phyloP scores from a whole-genome alignment of 2,329 filamentous ascomycete species.

The Cladorrhinum sp. region DNA sequence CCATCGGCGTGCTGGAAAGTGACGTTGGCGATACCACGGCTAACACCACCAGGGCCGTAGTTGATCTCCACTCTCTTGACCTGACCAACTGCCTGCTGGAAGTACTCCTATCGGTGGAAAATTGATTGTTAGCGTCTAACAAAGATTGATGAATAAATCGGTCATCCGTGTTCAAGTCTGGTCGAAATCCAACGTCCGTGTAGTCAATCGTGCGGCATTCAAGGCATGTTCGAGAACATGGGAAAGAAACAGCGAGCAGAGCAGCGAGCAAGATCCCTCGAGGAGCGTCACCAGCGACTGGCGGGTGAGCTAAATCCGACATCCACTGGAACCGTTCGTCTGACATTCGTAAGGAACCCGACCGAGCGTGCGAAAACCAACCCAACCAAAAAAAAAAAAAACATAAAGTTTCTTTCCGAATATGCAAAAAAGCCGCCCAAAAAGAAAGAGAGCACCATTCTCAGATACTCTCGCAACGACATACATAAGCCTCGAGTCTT shows the following conservation, averaged over 20 bases:
- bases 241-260: constrained; percentile 34
- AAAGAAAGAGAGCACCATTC: background rate
- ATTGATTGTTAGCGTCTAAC: constrained; percentile 65
- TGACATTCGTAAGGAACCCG: constrained; percentile 11
- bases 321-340: constrained; percentile 21
- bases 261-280: constrained; percentile 34
- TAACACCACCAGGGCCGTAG: constrained; percentile 88
- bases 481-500: constrained; percentile 8
- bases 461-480: background rate
- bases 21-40: constrained; percentile 88
- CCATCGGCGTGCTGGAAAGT: constrained; percentile 78
- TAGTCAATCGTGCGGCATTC: constrained; percentile 15
- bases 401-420: background rate
- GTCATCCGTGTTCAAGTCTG: constrained; percentile 17
- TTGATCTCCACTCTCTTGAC: constrained; percentile 90
- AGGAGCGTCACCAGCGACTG: constrained; percentile 25
- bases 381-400: constrained; percentile 4
- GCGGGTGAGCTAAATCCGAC: constrained; percentile 23
- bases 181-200: constrained; percentile 21
- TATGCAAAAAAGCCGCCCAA: background rate
- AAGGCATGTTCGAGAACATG: constrained; percentile 12
- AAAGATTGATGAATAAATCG: constrained; percentile 36
- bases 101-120: constrained; percentile 85
- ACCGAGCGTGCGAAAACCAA: constrained; percentile 3
- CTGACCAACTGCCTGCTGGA: constrained; percentile 78